A percentile compares a stretch with the other conserved stretches of the same genome.
phyloP scores from a whole-genome alignment of 352 stramenopile genomes.

The Globisporangium orthogonon region DNA sequence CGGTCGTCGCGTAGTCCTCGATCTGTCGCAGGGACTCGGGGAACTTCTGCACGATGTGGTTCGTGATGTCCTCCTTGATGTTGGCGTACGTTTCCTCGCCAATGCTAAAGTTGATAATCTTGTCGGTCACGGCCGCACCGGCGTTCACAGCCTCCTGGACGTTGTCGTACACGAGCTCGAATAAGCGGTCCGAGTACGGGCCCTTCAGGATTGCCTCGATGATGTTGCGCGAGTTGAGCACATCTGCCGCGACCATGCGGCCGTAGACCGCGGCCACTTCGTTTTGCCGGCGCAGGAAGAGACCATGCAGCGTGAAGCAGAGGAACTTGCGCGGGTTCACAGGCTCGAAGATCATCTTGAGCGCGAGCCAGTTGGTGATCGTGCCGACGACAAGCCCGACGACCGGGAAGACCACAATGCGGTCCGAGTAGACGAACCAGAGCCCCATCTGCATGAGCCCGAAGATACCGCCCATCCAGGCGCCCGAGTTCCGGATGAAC shows the following conservation, averaged over 20 bases:
- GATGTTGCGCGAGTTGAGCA: constrained; percentile 87
- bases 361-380: constrained; percentile 95
- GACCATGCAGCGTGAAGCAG: constrained; percentile 91
- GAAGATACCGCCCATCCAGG: constrained; percentile 89
- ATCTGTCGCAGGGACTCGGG: constrained; percentile 87
- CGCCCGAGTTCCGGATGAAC: constrained; percentile 89
- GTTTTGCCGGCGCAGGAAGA: constrained; percentile 93
- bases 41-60: constrained; percentile 86
- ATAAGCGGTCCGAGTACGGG: constrained; percentile 79
- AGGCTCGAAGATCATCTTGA: constrained; percentile 92
- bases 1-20: constrained; percentile 90
- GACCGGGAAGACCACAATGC: constrained; percentile 85
- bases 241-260: constrained; percentile 74
- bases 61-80: constrained; percentile 86
- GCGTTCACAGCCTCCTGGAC: constrained; percentile 83
- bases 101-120: constrained; percentile 82
- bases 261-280: constrained; percentile 88
- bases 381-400: constrained; percentile 94
- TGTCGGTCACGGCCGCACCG: constrained; percentile 65
- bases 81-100: constrained; percentile 77
- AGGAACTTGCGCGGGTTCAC: constrained; percentile 82
- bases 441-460: constrained; percentile 85
- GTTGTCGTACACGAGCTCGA: constrained; percentile 86
- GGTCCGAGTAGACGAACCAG: constrained; percentile 82
- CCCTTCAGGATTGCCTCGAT: constrained; percentile 88